Evolutionary conservation across 2,329 filamentous ascomycete species (phyloP), one percentile per base, ranked within the genome.

Genomic region (Immersiporthe knoxdaviesiana): DNA sequence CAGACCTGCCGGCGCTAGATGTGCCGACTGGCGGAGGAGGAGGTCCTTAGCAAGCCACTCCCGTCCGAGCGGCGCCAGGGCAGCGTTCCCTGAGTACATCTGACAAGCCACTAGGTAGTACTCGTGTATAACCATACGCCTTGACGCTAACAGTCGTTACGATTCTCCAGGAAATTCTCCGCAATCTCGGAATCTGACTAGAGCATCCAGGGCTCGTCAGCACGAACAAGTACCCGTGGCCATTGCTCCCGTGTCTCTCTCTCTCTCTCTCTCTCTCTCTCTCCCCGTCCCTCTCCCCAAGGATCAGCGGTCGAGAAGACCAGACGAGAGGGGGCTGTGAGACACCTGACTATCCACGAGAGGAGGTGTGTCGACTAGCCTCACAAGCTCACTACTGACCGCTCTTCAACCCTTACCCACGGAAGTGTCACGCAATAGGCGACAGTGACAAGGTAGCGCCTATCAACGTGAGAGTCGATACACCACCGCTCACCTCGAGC

Each of bases 321-420:
- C 35, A 58, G 24, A n/a, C n/a, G 30, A 58, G 32, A 59, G 56
- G 16, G 8, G 8, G 18, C 1, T 59, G 56, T 59, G 32, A n/a
- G n/a, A 24, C 56, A 59, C 30, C 21, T 59, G 32, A 30, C 27
- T 12, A 56, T 56, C 12, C 52, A 32, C 56, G 39, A 47, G 37
- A 27, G 27, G 10, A 27, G n/a, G n/a, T 30, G 47, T 32, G 7
- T 47, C 24, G 14, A 12, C 47, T 21, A 24, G 30, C 44, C 21
- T 12, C 44, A 30, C 63, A 24, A 21, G 27, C 27, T 21, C 18
- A 30, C 50, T 47, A 12, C 35, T 56, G 50, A 65, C 24, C 63
- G 63, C 41, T 41, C 24, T 47, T 63, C 61, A 63, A 37, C 63
- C 63, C 63, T 65, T 65, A 58, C 63, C 63, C 50, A 65, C 52